phyloP scores from a whole-genome alignment of 331 rosid species.

The Stylosanthes scabra region DNA sequence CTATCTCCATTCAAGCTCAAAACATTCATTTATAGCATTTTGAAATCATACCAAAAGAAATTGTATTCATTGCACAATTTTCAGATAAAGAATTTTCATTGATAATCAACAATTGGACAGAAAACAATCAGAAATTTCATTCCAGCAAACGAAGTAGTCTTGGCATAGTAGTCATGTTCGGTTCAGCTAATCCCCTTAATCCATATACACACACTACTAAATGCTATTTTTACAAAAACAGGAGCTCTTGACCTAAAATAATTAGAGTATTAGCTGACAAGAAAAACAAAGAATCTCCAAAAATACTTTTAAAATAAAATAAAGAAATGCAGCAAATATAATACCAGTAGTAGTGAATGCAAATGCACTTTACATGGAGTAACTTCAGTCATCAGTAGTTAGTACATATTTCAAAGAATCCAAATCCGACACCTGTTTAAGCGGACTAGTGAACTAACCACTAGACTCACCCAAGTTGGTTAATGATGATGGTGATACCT shows the following conservation, averaged over 20 bases:
- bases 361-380: background rate
- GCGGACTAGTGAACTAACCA: too few species aligned
- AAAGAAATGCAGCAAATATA: background rate
- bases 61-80: conserved; percentile 27
- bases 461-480: too few species aligned
- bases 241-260: background rate
- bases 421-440: too few species aligned
- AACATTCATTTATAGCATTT: conserved; percentile 39
- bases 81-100: conserved; percentile 27
- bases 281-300: background rate
- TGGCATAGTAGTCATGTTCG: background rate
- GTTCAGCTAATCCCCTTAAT: background rate
- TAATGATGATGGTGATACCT: background rate
- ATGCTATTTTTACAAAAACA: background rate
- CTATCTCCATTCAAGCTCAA: conserved; percentile 46
- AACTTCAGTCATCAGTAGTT: background rate
- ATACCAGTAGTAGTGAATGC: background rate
- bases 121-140: conserved; percentile 19
- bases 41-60: conserved; percentile 34
- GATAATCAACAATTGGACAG: conserved; percentile 25
- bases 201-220: background rate
- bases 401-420: background rate
- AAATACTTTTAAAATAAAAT: too few species aligned
- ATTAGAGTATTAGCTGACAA: background rate
- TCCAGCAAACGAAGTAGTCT: background rate